Base-by-base conservation (phyloP, 1,284 basidiomycete genomes). In the Rhodotorula sp. region DNA sequence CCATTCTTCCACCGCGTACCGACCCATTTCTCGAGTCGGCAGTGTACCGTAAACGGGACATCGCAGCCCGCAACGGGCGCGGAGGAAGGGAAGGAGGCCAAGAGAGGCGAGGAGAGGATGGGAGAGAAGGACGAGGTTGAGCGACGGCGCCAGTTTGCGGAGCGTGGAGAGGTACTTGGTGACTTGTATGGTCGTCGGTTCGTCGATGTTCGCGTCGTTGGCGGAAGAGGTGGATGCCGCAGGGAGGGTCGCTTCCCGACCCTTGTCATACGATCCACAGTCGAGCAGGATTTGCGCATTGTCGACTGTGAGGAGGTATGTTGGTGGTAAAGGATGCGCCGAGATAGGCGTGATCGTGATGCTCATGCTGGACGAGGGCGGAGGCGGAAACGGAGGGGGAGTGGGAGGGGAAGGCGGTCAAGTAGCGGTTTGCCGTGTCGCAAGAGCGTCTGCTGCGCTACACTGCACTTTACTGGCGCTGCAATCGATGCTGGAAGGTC, bases 21-120 rank as follows among this genome's bases (percentile, higher is more conserved):
- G 86, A 4, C 91, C 95, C 90, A 95, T 97, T 66, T 94, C 93
- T 75, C 96, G 92, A 0, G 96, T 93, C 30, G 96, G 95, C 58
- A 99, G 86, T 1, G 95, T 96, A 0, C 92, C 90, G 80, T 98
- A 99, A n/a, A 93, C 88, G 15, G 93, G 93, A 53, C 94, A 94
- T 62, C 86, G 89, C 51, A 99, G 84, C 27, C 89, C 90, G 87
- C 93, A 94, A 77, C 87, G 85, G 9, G 94, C 86, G 46, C 71
- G 66, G 32, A 78, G 70, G 58, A 67, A 77, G 2, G 78, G 78
- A 10, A 78, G 61, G 27, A 99, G 83, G 11, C 94, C 95, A 27
- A 91, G 85, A 78, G 96, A 93, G 5, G 86, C 84, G 15, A 96
- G 84, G 72, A 95, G 92, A 1, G 94, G 94, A 82, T 99, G 94